Conservation (phyloP, 2,329 filamentous ascomycete genomes). For the Acrodontium crateriforme region DNA sequence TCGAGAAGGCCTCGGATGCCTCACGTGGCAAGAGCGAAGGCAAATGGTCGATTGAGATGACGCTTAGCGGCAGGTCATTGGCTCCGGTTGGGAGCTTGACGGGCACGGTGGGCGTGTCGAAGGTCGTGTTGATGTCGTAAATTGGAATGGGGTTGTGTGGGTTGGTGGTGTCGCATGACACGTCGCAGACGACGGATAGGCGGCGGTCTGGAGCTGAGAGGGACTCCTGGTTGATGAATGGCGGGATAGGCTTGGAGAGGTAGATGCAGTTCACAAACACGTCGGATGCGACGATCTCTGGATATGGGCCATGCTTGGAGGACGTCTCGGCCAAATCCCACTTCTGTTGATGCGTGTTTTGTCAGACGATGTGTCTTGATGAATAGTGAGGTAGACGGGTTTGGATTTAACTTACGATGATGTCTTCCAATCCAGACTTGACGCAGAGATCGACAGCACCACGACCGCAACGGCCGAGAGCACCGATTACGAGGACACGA, state of each 20-base stretch:
- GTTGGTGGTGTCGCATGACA: conserved; percentile 61
- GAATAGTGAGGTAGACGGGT: no score
- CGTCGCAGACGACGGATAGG: conserved; percentile 58
- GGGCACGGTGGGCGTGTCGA: conserved; percentile 72
- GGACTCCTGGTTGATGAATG: conserved; percentile 61
- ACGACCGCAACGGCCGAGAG: conserved; percentile 59
- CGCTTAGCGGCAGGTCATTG: conserved; percentile 43
- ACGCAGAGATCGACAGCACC: conserved; percentile 72
- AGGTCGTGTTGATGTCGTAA: conserved; percentile 74
- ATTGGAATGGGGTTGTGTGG: conserved; percentile 64
- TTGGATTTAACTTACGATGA: conserved; percentile 31
- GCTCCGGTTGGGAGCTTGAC: conserved; percentile 48
- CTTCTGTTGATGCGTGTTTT: conserved; percentile 21
- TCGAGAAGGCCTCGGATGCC: conserved; percentile 72
- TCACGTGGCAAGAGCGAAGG: conserved; percentile 75
- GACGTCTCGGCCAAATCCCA: conserved; percentile 74
- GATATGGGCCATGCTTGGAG: conserved; percentile 36
- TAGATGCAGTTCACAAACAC: conserved; percentile 76
- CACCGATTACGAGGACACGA: conserved; percentile 71
- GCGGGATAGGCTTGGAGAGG: conserved; percentile 61
- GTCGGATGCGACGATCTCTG: conserved; percentile 26
- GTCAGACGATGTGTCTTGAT: not conserved
- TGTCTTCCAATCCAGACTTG: conserved; percentile 59
- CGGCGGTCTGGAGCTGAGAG: conserved; percentile 55
- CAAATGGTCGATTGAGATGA: conserved; percentile 81